Evolutionary conservation across 805 yeast species (phyloP).

Genomic region (Starmerella sirachaensis): DNA sequence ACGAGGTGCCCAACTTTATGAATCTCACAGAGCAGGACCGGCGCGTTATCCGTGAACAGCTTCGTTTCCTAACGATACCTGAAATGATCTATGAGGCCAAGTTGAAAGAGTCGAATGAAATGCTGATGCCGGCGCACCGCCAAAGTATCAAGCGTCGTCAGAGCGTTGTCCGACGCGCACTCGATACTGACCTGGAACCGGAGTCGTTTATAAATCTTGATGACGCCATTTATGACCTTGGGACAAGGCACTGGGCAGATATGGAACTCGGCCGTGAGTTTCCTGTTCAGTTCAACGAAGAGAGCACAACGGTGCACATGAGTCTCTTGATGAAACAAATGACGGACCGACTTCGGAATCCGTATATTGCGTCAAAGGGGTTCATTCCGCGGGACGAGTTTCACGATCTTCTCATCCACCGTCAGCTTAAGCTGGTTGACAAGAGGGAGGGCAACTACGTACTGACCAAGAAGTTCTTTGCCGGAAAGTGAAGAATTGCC

Average conservation of each 20-base stretch:
- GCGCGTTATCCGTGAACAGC: not conserved
- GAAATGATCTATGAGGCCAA: not conserved
- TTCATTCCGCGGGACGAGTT: not conserved
- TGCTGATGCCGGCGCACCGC: not conserved
- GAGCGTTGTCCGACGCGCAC: not conserved
- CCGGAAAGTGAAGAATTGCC: too few relatives aligned
- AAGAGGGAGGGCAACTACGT: conserved; percentile 49
- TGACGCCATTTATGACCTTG: not conserved
- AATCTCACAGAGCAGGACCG: not conserved
- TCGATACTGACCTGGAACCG: not conserved
- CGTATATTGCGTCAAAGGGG: not conserved
- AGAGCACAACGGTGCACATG: not conserved
- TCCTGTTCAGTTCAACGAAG: not conserved
- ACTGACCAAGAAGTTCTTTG: too few relatives aligned
- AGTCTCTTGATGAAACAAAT: not conserved
- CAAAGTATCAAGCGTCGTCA: not conserved
- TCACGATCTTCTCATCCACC: not conserved
- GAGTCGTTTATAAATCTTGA: not conserved
- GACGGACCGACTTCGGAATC: not conserved
- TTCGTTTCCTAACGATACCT: not conserved
- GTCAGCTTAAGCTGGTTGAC: not conserved
- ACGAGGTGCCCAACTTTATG: not conserved
- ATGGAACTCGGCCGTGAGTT: not conserved
- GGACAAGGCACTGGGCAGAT: not conserved
- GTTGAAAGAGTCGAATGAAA: not conserved